These are phyloP conservation scores for Tricholoma furcatifolium DNA, from an alignment of 768 basidiomycete genomes.

Conservation along the genomic window DNA sequence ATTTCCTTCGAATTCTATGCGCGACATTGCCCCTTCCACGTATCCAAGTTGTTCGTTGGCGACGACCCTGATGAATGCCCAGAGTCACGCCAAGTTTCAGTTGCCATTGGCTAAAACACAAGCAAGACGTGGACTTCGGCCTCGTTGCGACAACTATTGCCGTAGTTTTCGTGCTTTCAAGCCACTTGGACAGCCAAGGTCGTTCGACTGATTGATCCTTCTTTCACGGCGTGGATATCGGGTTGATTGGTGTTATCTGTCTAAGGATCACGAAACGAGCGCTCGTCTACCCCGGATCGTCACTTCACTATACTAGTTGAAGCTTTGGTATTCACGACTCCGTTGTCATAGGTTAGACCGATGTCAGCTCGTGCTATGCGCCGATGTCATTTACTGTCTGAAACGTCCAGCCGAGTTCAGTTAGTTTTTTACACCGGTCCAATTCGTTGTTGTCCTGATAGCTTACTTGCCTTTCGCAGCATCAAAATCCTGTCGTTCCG, in stretches of 20 bases:
- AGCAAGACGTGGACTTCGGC: neutral
- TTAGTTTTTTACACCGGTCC: no score
- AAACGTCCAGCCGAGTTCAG: no score
- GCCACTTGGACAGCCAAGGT: neutral
- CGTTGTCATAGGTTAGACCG: neutral
- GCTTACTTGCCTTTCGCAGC: no score
- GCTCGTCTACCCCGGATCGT: neutral
- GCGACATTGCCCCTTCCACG: neutral
- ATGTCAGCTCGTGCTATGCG: neutral
- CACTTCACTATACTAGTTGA: neutral
- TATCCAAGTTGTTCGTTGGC: neutral
- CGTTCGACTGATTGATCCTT: neutral
- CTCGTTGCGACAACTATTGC: neutral
- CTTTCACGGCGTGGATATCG: conserved; percentile 1
- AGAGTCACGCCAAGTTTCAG: neutral
- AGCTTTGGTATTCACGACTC: no score
- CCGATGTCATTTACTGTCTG: neutral
- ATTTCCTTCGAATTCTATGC: neutral
- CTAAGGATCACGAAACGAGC: neutral
- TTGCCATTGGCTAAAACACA: neutral
- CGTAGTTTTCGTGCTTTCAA: neutral
- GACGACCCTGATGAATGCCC: neutral
- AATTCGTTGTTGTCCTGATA: no score
- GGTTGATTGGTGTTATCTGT: neutral
- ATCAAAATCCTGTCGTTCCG: no score